Evolutionary conservation across 495 filamentous ascomycete genomes (phyloP), one percentile per base, ranked within the genome.

Genomic region (Tuber melanosporum): DNA sequence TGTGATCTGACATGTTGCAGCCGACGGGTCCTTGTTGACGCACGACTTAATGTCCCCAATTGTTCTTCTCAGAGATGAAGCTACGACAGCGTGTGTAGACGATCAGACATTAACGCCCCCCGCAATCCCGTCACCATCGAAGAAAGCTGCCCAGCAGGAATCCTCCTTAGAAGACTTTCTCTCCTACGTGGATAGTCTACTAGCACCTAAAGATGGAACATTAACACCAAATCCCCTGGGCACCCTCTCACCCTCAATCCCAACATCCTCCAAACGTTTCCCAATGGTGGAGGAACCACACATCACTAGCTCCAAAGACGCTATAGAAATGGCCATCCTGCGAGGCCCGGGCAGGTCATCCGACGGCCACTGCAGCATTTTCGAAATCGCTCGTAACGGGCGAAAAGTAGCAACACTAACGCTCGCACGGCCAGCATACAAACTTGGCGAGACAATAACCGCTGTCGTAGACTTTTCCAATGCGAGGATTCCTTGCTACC

Each of bases 21-120:
- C 84, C 32, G 87, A 88, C 72, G 91, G 91, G 79, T 88, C 91
- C 73, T 87, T 92, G n/a, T 83, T 91, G 39, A 89, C 89, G 19
- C 95, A 99, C 82, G 94, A 99, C 83, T 86, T 99, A 41, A 96
- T 98, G 92, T 90, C 91, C 36, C 95, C 95, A 0, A 95, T 97
- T 84, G 93, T 97, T 70, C 87, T 98, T 74, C 89, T 99, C 69
- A 91, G 92, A 46, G 94, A 97, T 79, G 90, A 92, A 84, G 95
- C 95, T 6, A 86, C 86, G n/a, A 89, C 91, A 20, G 83, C 86
- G 71, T 85, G 83, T 49, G 76, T 92, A 49, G 86, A 88, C 72
- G 84, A 85, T 46, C 75, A 73, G 32, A 76, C 75, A 41, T 39
- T 76, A 42, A 80, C 78, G 47, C 74, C 76, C 14, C 77, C 78